A percentile compares a stretch with the other conserved stretches of the same genome.
Conservation (phyloP, 2,329 filamentous ascomycete genomes). For the Monosporascus sp. region DNA sequence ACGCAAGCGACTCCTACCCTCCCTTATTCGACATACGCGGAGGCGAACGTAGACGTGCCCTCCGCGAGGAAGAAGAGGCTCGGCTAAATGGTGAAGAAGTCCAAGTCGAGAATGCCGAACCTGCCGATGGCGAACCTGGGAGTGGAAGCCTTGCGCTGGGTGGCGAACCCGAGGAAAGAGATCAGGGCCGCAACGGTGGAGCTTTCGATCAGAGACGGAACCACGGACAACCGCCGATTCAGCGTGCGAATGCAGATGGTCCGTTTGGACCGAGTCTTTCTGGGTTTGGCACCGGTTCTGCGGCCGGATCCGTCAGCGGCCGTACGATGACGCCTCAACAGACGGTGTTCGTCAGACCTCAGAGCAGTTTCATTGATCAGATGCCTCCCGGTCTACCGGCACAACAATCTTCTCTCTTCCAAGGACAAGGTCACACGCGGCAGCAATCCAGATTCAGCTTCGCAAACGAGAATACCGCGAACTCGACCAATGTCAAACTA, state of each 20-base stretch:
- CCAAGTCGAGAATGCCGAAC: constrained; percentile 36
- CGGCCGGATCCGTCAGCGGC: constrained; percentile 55
- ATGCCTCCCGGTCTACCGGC: constrained; percentile 54
- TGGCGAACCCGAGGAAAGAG: constrained; percentile 83
- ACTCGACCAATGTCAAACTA: constrained; percentile 64
- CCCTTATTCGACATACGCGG: constrained; percentile 79
- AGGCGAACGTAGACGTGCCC: constrained; percentile 72
- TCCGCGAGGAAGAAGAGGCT: constrained; percentile 66
- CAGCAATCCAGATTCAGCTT: constrained; percentile 88
- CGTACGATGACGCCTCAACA: constrained; percentile 79
- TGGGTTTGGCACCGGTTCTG: constrained; percentile 41
- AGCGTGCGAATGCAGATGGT: constrained; percentile 52
- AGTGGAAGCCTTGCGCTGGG: constrained; percentile 82
- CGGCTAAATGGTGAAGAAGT: constrained; percentile 46
- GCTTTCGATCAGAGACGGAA: constrained; percentile 55
- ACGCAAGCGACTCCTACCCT: constrained; percentile 44
- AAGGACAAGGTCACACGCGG: constrained; percentile 65
- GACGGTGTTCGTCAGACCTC: constrained; percentile 65
- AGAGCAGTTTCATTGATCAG: constrained; percentile 53
- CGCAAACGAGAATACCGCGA: constrained; percentile 65
- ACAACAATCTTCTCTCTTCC: constrained; percentile 45
- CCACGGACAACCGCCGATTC: constrained; percentile 71
- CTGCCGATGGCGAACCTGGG: constrained; percentile 70
- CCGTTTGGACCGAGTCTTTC: constrained; percentile 51
- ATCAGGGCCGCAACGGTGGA: constrained; percentile 46